phyloP scores from a whole-genome alignment of 257 asterid genomes.

The Paraleonurus japonicus region DNA sequence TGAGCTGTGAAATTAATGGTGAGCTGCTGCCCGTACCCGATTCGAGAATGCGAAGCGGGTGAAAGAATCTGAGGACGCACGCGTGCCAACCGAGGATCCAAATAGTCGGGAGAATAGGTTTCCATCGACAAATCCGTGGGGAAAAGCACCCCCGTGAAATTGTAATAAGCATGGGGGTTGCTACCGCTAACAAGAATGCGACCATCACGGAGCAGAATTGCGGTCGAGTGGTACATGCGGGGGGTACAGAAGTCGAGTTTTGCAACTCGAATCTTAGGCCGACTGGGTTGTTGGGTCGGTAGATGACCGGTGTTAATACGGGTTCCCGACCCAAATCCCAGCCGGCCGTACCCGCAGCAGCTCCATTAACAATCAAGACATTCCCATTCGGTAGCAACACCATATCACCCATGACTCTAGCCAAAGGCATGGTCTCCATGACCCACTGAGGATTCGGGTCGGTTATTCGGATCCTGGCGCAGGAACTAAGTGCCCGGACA shows the following conservation, averaged over 20 bases:
- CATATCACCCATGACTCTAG: constrained; percentile 6
- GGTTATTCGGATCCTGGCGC: not conserved
- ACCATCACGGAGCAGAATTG: not conserved
- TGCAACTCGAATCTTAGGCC: not conserved
- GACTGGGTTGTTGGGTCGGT: not conserved
- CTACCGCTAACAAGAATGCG: constrained; percentile 6
- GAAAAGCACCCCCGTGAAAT: not conserved
- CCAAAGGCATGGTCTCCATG: not conserved
- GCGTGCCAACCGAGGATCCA: not conserved
- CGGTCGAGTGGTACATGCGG: constrained; percentile 2
- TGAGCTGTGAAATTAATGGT: constrained; percentile 1
- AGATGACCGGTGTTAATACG: not conserved
- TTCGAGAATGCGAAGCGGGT: not conserved
- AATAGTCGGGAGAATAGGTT: constrained; percentile 3
- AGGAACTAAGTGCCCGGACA: not conserved
- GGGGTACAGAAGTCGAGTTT: constrained; percentile 1
- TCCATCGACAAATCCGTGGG: not conserved
- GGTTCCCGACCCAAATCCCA: not conserved
- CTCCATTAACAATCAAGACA: constrained; percentile 1
- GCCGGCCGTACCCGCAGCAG: not conserved
- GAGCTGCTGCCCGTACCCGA: not conserved
- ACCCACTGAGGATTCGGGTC: not conserved
- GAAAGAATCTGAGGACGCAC: not conserved
- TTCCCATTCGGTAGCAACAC: not conserved
- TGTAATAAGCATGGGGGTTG: constrained; percentile 1